These are phyloP conservation scores for Dryas alaskensis DNA, from an alignment of 306 rosid genomes.

Conservation along the genomic window DNA sequence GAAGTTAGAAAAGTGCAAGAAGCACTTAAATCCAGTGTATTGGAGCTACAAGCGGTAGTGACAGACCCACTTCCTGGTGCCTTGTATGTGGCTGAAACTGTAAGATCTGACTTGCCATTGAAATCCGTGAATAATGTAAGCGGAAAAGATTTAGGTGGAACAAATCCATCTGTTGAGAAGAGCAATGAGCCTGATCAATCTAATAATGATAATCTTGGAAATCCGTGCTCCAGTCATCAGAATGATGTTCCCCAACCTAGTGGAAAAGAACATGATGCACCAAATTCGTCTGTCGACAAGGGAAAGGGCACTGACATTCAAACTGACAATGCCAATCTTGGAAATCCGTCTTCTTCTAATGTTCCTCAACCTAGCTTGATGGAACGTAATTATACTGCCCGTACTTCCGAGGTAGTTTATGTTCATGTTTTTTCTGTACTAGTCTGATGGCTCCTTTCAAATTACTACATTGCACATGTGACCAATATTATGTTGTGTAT, in stretches of 20 bases:
- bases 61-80: slow-evolving; percentile 81
- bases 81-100: slow-evolving; percentile 41
- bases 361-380: slow-evolving; percentile 42
- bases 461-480: no score
- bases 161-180: slow-evolving; percentile 31
- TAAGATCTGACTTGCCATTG: slow-evolving; percentile 38
- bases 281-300: slow-evolving; percentile 29
- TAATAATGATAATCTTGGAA: slow-evolving; percentile 31
- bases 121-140: slow-evolving; percentile 27
- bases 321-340: slow-evolving; percentile 29
- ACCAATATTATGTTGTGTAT: no score
- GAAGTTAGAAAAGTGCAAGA: slow-evolving; percentile 47
- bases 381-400: slow-evolving; percentile 55
- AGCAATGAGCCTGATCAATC: slow-evolving; percentile 30
- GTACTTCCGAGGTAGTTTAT: slow-evolving; percentile 51
- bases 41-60: slow-evolving; percentile 53
- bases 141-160: slow-evolving; percentile 15
- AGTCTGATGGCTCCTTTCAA: background rate
- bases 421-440: slow-evolving; percentile 16
- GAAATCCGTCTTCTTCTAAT: slow-evolving; percentile 28
- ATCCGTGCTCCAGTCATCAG: slow-evolving; percentile 25
- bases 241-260: slow-evolving; percentile 33
- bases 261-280: slow-evolving; percentile 18
- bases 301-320: slow-evolving; percentile 28
- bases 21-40: slow-evolving; percentile 60